These are phyloP conservation scores for Neckera pumila DNA, from an alignment of 225 moss, liverwort and hornwort genomes.

Conservation along the genomic window DNA sequence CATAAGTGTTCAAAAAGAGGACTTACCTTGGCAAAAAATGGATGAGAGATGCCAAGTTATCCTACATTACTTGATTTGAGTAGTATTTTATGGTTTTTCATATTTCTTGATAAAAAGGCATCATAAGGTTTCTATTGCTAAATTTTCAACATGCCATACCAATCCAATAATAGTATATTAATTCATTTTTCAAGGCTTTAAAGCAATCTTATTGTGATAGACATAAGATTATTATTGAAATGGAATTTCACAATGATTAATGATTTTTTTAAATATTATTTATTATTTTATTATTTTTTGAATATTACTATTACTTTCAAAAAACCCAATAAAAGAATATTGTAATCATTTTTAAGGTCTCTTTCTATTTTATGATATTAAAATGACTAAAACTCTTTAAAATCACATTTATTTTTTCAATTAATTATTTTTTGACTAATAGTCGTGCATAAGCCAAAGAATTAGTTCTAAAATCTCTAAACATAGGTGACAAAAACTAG, in stretches of 20 bases:
- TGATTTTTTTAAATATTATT: too few species aligned
- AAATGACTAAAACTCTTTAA: background rate
- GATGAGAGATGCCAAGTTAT: background rate
- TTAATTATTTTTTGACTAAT: background rate
- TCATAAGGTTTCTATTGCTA: background rate
- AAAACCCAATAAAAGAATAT: background rate
- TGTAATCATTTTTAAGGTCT: background rate
- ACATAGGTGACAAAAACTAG: background rate
- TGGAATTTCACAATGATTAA: background rate
- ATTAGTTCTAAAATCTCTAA: background rate
- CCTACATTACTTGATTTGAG: too few species aligned
- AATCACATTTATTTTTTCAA: background rate
- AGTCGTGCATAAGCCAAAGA: rapidly evolving
- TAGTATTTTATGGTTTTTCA: background rate
- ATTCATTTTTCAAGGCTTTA: too few species aligned
- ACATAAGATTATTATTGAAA: background rate
- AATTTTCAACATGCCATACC: background rate
- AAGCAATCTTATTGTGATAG: background rate
- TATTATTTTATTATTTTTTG: background rate
- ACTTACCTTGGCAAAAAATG: background rate
- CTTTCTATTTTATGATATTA: background rate
- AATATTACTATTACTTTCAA: rapidly evolving
- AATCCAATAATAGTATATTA: background rate
- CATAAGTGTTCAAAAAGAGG: background rate
- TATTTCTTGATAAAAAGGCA: background rate